Evolutionary conservation across 1,284 basidiomycete genomes (phyloP).

Genomic region (Apiotrichum brassicae): DNA sequence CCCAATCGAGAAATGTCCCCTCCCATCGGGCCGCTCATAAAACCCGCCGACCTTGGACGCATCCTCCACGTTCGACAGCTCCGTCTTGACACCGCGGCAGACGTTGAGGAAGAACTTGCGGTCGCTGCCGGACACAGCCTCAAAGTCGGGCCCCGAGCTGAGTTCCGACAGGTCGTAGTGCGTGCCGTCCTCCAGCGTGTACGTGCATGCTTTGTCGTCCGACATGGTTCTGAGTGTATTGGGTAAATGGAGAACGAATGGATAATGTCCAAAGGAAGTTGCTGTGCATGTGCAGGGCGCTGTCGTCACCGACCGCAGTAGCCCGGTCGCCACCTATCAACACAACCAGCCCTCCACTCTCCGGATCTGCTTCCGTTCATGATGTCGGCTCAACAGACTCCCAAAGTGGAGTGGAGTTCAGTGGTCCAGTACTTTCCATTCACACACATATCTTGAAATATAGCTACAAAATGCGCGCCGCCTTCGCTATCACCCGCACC

Average conservation of each 20-base stretch:
- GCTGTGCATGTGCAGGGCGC: too few relatives aligned
- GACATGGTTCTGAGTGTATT: background rate
- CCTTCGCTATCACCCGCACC: slow-evolving; percentile 1
- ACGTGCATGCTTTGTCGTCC: slow-evolving; percentile 27
- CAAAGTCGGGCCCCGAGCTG: slow-evolving; percentile 32
- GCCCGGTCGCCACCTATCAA: too few relatives aligned
- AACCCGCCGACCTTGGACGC: slow-evolving; percentile 38
- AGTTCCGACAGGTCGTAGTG: slow-evolving; percentile 43
- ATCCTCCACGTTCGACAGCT: slow-evolving; percentile 41
- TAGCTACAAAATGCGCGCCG: slow-evolving; percentile 10
- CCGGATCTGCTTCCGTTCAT: too few relatives aligned
- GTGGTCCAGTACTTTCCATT: too few relatives aligned
- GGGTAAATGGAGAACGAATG: too few relatives aligned
- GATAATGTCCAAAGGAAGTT: too few relatives aligned
- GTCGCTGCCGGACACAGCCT: slow-evolving; percentile 22
- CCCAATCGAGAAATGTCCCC: slow-evolving; percentile 37
- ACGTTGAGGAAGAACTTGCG: slow-evolving; percentile 41
- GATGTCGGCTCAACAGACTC: too few relatives aligned
- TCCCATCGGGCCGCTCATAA: slow-evolving; percentile 28
- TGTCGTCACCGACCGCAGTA: too few relatives aligned
- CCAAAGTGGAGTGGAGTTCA: too few relatives aligned
- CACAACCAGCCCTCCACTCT: too few relatives aligned
- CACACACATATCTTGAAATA: too few relatives aligned
- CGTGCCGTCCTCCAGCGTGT: slow-evolving; percentile 41
- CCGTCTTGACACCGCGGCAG: slow-evolving; percentile 40